These are phyloP conservation scores for Sporothrix globosa DNA, from an alignment of 2,329 filamentous ascomycete species.

Conservation along the genomic window DNA sequence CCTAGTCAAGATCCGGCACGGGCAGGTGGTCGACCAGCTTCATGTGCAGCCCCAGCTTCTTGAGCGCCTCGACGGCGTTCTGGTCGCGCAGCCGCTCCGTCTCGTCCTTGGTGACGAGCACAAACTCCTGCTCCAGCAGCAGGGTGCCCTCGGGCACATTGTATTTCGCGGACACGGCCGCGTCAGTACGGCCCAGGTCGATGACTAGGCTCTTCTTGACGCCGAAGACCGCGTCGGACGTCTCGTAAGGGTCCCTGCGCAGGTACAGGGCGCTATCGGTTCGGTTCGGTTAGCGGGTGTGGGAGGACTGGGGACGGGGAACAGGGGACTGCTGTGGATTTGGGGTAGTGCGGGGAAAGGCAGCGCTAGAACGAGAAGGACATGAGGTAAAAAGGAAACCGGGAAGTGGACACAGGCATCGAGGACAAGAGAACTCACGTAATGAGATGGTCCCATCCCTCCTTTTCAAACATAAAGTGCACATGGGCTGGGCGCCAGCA, in stretches of 20 bases:
- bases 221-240: slow-evolving; percentile 81
- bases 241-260: slow-evolving; percentile 78
- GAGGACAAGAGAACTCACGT: slow-evolving; percentile 65
- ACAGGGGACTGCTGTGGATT: background rate
- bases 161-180: slow-evolving; percentile 62
- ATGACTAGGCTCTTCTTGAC: slow-evolving; percentile 81
- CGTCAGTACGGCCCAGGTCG: slow-evolving; percentile 58
- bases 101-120: slow-evolving; percentile 72
- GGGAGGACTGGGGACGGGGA: background rate
- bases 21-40: slow-evolving; percentile 77
- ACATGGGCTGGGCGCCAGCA: slow-evolving; percentile 76
- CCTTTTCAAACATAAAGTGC: slow-evolving; percentile 87
- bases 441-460: slow-evolving; percentile 76
- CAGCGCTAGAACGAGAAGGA: background rate
- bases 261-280: slow-evolving; percentile 70
- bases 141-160: slow-evolving; percentile 65
- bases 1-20: slow-evolving; percentile 65
- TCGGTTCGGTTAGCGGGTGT: slow-evolving; percentile 26
- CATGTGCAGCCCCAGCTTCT: slow-evolving; percentile 67
- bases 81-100: slow-evolving; percentile 66
- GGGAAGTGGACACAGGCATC: slow-evolving; percentile 53
- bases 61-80: slow-evolving; percentile 66
- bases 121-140: slow-evolving; percentile 73
- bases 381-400: slow-evolving; percentile 50
- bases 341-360: slow-evolving; percentile 22